A percentile compares a stretch with the other conserved stretches of the same genome.
phyloP scores from a whole-genome alignment of 2,329 filamentous ascomycete species.

The Hymenoscyphus fraxineus region DNA sequence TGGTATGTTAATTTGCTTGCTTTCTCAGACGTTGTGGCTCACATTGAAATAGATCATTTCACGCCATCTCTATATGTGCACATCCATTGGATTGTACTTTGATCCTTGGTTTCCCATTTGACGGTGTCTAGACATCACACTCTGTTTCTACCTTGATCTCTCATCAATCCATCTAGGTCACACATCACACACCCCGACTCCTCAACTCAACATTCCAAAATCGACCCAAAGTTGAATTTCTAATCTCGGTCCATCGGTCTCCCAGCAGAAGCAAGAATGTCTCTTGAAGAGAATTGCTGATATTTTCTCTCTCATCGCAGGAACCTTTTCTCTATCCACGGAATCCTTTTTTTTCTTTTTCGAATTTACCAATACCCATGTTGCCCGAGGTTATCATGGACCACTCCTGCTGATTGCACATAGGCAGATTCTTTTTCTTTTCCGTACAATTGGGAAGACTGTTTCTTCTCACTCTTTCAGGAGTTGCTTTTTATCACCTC shows the following conservation, averaged over 20 bases:
- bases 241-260: background rate
- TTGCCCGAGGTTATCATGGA: background rate
- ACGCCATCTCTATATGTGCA: background rate
- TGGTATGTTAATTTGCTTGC: conserved; percentile 17
- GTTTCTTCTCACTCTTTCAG: no score
- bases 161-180: background rate
- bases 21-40: background rate
- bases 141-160: background rate
- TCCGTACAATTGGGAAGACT: background rate
- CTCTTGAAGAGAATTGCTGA: conserved; percentile 1
- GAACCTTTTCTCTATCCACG: background rate
- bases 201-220: background rate
- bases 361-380: background rate
- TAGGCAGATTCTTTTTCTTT: conserved; percentile 2
- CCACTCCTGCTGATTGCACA: conserved; percentile 8
- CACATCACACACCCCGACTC: background rate
- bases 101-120: background rate
- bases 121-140: background rate
- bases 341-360: background rate
- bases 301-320: background rate
- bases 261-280: background rate
- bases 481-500: no score
- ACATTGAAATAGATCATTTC: background rate
- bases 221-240: background rate
- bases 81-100: background rate